Base-by-base conservation (phyloP, 2,329 filamentous ascomycete genomes). In the Calonectria pseudoturangicola region DNA sequence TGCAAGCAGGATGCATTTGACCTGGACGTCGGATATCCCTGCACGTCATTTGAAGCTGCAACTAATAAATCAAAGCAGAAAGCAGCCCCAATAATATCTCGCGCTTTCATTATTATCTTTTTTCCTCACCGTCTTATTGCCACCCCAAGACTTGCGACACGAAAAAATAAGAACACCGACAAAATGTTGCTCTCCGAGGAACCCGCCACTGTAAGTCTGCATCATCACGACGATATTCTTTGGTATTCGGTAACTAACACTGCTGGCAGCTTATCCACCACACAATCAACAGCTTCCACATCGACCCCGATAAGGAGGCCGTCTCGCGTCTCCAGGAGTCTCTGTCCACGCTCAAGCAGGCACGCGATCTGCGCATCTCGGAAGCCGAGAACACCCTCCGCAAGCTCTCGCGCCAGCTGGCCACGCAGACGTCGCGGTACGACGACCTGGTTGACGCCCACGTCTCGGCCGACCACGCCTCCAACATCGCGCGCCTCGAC, bases 131-230 rank as follows among this genome's bases (percentile, higher is more conserved):
- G 33, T 36, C 3, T 10, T 10, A 36, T 36, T 36, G 10, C 10
- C 33, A 25, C 39, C n/a, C 33, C n/a, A 43, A 39, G 5, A 51
- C 33, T 13, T 25, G 28, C 7, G 39, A 58, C 16, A 33, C 16
- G 18, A n/a, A 39, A 69, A 36, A 15, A n/a, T 9, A 27, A 54
- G 65, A 33, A 36, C 70, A 60, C 25, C 70, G 67, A 73, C 87
- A 95, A 86, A 76, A 98, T 98, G 94, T 90, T 98, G 83, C 94
- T 98, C 86, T 95, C 98, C 86, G 96, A 98, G 87, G 94, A 97
- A 84, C 96, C 96, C 77, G 94, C 94, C 54, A 93, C 93, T 54
- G 95, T 97, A 91, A 73, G 91, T 66, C 13, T n/a, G 25, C 27
- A 18, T 4, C 15, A 10, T 18, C 54, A 63, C 9, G 60, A 45